Conservation (phyloP, 768 basidiomycete genomes). For the Trametes punicea region DNA sequence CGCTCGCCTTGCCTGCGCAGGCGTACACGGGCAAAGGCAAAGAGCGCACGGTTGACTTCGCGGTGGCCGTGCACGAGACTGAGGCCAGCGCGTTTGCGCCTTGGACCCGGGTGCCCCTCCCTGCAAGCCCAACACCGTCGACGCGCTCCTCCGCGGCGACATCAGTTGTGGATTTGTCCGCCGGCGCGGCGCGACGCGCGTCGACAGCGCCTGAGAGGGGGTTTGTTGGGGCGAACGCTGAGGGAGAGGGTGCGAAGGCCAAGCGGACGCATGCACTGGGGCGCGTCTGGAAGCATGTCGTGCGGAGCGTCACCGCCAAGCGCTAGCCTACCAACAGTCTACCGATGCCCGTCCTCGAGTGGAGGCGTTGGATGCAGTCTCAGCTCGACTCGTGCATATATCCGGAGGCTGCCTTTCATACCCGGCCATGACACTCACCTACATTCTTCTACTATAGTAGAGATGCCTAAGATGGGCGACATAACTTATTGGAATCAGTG, state of each 20-base stretch:
- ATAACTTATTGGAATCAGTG: neutral
- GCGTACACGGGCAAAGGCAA: neutral
- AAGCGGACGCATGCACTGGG: slow-evolving; percentile 21
- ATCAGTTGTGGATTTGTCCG: slow-evolving; percentile 1
- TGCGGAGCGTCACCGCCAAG: slow-evolving; percentile 17
- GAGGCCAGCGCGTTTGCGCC: neutral
- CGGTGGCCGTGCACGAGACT: neutral
- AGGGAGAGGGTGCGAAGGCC: slow-evolving; percentile 2
- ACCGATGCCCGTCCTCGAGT: neutral
- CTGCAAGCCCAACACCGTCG: neutral
- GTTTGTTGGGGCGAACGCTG: neutral
- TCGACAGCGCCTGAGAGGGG: neutral
- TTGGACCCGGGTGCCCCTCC: neutral
- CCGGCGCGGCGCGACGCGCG: neutral
- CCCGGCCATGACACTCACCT: neutral
- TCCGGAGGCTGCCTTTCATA: neutral
- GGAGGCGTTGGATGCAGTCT: neutral
- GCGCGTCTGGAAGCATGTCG: slow-evolving; percentile 22
- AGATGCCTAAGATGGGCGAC: too few species aligned
- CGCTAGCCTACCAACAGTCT: neutral
- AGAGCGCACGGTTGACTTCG: neutral
- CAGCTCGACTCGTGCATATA: neutral
- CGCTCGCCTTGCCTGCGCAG: slow-evolving; percentile 8
- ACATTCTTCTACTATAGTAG: neutral
- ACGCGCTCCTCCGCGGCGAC: neutral